Conservation (phyloP, 2,329 filamentous ascomycete species). For the Ceratocystis alfenasii region DNA sequence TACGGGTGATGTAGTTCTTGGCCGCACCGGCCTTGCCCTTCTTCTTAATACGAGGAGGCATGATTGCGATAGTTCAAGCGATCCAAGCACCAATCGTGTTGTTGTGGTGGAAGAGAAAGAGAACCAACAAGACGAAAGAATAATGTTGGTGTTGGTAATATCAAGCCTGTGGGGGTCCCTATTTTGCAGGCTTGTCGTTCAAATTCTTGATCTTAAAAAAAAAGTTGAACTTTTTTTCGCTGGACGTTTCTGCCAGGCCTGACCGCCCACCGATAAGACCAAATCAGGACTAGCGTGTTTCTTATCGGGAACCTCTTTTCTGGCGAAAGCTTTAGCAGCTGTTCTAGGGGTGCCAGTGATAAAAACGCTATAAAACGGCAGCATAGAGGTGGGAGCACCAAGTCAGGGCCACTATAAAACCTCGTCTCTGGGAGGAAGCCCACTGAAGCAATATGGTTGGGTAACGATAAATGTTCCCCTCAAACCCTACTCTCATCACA, state of each 20-base stretch:
- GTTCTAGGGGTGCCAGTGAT: neutral
- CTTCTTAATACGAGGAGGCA: slow-evolving; percentile 71
- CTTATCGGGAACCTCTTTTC: slow-evolving; percentile 16
- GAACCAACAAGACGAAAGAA: slow-evolving; percentile 14
- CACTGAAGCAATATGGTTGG: neutral
- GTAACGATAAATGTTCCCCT: neutral
- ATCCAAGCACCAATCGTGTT: neutral
- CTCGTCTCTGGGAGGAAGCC: neutral
- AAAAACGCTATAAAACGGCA: neutral
- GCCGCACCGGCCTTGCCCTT: slow-evolving; percentile 85
- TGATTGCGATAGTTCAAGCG: slow-evolving; percentile 25
- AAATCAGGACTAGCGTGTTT: slow-evolving; percentile 9
- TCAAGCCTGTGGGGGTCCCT: slow-evolving; percentile 18
- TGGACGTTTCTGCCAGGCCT: slow-evolving; percentile 21
- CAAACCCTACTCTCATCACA: neutral
- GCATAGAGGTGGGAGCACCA: no score
- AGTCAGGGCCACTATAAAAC: neutral
- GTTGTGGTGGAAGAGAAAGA: slow-evolving; percentile 4
- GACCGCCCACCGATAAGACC: slow-evolving; percentile 22
- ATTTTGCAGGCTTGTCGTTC: slow-evolving; percentile 21
- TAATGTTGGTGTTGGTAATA: slow-evolving; percentile 10
- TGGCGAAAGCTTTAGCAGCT: neutral
- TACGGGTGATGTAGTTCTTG: slow-evolving; percentile 97
- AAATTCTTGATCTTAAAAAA: slow-evolving; percentile 27
- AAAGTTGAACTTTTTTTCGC: slow-evolving; percentile 25